A percentile compares a stretch with the other conserved stretches of the same genome.
These are phyloP conservation scores for Phytophthora hybrid DNA, from an alignment of 352 stramenopile species.

Conservation along the genomic window DNA sequence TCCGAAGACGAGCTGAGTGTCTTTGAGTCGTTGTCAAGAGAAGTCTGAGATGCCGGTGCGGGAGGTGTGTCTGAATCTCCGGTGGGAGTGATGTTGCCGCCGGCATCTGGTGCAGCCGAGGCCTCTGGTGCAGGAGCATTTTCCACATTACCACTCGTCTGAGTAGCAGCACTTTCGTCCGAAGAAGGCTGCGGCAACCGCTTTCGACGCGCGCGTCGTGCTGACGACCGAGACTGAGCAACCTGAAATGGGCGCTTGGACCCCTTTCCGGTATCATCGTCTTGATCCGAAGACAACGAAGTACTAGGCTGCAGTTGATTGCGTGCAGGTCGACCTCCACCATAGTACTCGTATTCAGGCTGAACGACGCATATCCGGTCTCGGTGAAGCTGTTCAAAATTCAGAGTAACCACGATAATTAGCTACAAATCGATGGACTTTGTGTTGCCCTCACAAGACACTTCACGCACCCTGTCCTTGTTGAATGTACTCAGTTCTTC, in stretches of 20 bases:
- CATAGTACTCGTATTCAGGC: conserved; percentile 64
- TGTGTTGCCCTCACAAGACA: background rate
- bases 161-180: conserved; percentile 27
- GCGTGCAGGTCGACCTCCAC: conserved; percentile 40
- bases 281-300: conserved; percentile 37
- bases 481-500: conserved; percentile 88
- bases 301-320: conserved; percentile 34
- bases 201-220: conserved; percentile 51
- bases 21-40: conserved; percentile 63
- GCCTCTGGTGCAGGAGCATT: conserved; percentile 29
- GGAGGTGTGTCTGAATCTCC: conserved; percentile 19
- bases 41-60: conserved; percentile 23
- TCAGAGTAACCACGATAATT: background rate
- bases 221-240: conserved; percentile 36
- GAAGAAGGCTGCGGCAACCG: conserved; percentile 32
- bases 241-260: conserved; percentile 50
- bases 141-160: conserved; percentile 21
- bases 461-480: conserved; percentile 70
- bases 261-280: conserved; percentile 57
- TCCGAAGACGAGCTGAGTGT: conserved; percentile 76
- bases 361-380: conserved; percentile 70
- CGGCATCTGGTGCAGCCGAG: conserved; percentile 7
- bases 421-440: background rate
- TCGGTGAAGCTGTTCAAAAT: conserved; percentile 60
- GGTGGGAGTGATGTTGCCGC: conserved; percentile 1